phyloP scores from a whole-genome alignment of 2,329 filamentous ascomycete genomes.

The Aspergillus sp. region DNA sequence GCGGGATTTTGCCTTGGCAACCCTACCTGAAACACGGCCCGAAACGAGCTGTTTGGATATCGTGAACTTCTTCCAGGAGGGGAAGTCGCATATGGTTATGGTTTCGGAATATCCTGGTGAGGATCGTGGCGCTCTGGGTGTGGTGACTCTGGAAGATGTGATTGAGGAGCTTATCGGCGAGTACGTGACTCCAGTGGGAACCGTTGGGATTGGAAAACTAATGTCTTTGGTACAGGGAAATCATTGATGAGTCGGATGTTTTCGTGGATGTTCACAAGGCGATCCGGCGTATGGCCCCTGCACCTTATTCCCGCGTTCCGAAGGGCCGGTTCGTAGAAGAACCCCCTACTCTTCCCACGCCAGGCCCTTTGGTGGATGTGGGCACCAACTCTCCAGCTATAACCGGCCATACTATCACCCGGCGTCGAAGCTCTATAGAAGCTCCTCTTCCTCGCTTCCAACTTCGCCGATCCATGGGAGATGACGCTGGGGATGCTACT shows the following conservation, averaged over 20 bases:
- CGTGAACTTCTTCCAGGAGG: constrained; percentile 99
- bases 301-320: constrained; percentile 74
- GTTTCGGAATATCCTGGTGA: constrained; percentile 92
- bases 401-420: constrained; percentile 18
- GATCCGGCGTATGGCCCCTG: constrained; percentile 83
- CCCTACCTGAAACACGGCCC: constrained; percentile 89
- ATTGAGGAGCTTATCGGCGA: constrained; percentile 99
- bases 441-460: constrained; percentile 47
- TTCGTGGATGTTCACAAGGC: constrained; percentile 99
- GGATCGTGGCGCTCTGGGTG: constrained; percentile 84
- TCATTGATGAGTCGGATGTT: constrained; percentile 97
- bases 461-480: constrained; percentile 41
- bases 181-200: constrained; percentile 57
- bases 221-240: constrained; percentile 69
- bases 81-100: constrained; percentile 97
- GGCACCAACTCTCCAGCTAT: constrained; percentile 46
- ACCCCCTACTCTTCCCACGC: constrained; percentile 39
- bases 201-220: neutral
- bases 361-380: constrained; percentile 50
- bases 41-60: constrained; percentile 98
- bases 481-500: constrained; percentile 34
- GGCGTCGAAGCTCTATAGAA: constrained; percentile 41
- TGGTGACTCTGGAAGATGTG: constrained; percentile 95
- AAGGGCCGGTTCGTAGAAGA: constrained; percentile 60
- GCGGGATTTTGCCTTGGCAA: constrained; percentile 87